Conservation (phyloP, 805 yeast species). For the Suhomyces tanzawaensis region DNA sequence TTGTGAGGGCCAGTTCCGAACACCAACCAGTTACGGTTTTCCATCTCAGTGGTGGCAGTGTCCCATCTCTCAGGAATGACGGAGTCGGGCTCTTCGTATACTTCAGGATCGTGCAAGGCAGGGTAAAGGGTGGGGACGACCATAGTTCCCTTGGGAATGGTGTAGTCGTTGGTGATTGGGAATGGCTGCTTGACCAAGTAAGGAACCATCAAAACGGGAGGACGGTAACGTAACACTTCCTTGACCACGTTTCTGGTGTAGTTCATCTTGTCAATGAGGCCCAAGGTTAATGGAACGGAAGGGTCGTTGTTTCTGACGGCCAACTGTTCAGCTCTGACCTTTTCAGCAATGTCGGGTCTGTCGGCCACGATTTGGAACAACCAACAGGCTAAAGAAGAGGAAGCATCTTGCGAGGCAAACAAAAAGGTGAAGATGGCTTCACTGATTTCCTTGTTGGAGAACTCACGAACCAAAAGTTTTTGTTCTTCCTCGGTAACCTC, state of each 20-base stretch:
- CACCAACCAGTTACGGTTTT: slow-evolving; percentile 90
- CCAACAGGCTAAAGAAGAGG: slow-evolving; percentile 97
- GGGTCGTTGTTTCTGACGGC: slow-evolving; percentile 78
- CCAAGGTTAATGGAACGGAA: slow-evolving; percentile 55
- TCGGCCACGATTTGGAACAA: slow-evolving; percentile 94
- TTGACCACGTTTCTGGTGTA: slow-evolving; percentile 89
- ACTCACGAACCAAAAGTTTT: slow-evolving; percentile 70
- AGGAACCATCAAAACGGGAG: slow-evolving; percentile 98
- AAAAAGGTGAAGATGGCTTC: slow-evolving; percentile 95
- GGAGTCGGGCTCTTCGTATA: slow-evolving; percentile 89
- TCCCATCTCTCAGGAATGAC: slow-evolving; percentile 97
- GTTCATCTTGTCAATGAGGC: slow-evolving; percentile 78
- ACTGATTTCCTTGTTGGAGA: slow-evolving; percentile 86
- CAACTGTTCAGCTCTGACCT: slow-evolving; percentile 90
- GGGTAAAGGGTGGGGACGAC: slow-evolving; percentile 94
- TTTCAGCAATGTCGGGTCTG: slow-evolving; percentile 83
- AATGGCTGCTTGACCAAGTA: slow-evolving; percentile 85
- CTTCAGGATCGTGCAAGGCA: slow-evolving; percentile 95
- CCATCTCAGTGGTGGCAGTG: slow-evolving; percentile 71
- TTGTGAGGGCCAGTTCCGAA: slow-evolving; percentile 97
- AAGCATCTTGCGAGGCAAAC: slow-evolving; percentile 98
- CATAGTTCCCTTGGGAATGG: slow-evolving; percentile 97
- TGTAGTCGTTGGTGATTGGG: slow-evolving; percentile 78
- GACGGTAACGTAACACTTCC: slow-evolving; percentile 91
- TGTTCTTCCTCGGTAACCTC: slow-evolving; percentile 53